Base-by-base conservation (phyloP, 495 filamentous ascomycete genomes). In the Aspergillus sparsus region DNA sequence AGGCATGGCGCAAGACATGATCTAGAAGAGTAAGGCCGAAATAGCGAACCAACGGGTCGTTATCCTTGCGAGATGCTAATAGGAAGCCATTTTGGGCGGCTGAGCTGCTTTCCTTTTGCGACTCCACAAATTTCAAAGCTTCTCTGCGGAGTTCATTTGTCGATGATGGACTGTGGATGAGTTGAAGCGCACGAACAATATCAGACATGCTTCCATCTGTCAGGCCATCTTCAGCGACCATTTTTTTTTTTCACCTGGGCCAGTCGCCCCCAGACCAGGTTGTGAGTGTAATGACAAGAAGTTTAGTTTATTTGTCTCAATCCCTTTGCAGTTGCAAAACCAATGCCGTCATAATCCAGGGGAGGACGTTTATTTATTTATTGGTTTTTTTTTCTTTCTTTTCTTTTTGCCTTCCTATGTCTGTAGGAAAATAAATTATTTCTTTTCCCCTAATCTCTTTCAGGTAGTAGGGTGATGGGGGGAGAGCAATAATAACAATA, bases 1-100 rank as follows among this genome's bases (percentile, higher is more conserved):
- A 96, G 53, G 85, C 85, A 70, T 96, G 91, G 63, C 87, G 88
- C 60, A 97, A 83, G 15, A 89, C 86, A 70, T 94, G 85, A 61
- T 99, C 94, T 60, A 99, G 82, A 18, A 98, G 81, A 10, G 91
- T 91, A 31, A 99, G 80, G 45, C 91, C 95, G 71, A 94, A 99
- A 73, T 97, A 92, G 62, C 94, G 89, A 44, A 98, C 89, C 37
- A 93, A 82, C 11, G 90, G 83, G 45, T 88, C 82, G 65, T 93
- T 89, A 10, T 81, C 73, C 60, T 80, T 80, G 68, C 89, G 87
- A 54, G 83, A 83, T 37, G 92, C 92, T 55, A 99, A 82, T 27
- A 84, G 81, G 72, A 89, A 95, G n/a, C 95, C 95, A 74, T 91
- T 86, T 18, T 85, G 85, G 12, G 92, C 91, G 0, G 93, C 92